These are phyloP conservation scores for Cyathus striatus DNA, from an alignment of 768 basidiomycete genomes.

Conservation along the genomic window DNA sequence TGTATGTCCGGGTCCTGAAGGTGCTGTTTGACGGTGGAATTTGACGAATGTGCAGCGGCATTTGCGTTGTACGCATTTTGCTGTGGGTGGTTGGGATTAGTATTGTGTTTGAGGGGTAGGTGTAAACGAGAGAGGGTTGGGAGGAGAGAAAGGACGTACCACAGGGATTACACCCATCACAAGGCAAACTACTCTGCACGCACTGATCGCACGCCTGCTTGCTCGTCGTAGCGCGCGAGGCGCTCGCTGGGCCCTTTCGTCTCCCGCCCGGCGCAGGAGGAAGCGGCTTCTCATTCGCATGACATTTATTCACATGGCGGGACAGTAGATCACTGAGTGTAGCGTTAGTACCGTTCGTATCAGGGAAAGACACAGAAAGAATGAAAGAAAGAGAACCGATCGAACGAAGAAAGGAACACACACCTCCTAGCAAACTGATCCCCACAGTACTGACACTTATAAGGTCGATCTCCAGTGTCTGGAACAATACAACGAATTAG, in stretches of 20 bases:
- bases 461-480: conserved; percentile 89
- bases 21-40: conserved; percentile 78
- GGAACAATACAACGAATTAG: conserved; percentile 11
- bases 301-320: conserved; percentile 84
- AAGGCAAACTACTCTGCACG: conserved; percentile 67
- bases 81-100: conserved; percentile 27
- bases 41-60: conserved; percentile 76
- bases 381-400: too few species aligned
- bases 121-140: conserved; percentile 4
- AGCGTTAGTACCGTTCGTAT: neutral
- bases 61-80: conserved; percentile 71
- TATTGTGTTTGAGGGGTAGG: neutral
- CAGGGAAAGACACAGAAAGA: too few species aligned
- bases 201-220: conserved; percentile 88
- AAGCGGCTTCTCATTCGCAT: conserved; percentile 65
- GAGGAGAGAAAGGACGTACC: conserved; percentile 35
- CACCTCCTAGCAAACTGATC: conserved; percentile 88
- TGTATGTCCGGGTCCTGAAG: conserved; percentile 67
- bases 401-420: conserved; percentile 6
- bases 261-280: conserved; percentile 37
- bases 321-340: conserved; percentile 70
- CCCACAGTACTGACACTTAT: conserved; percentile 84
- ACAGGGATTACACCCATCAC: conserved; percentile 78
- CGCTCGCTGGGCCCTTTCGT: conserved; percentile 63
- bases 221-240: conserved; percentile 69